Percentiles rank a stretch among this genome's conserved stretches.
Evolutionary conservation across 352 stramenopile species (phyloP).

Genomic region (Blastocystis sp.): DNA sequence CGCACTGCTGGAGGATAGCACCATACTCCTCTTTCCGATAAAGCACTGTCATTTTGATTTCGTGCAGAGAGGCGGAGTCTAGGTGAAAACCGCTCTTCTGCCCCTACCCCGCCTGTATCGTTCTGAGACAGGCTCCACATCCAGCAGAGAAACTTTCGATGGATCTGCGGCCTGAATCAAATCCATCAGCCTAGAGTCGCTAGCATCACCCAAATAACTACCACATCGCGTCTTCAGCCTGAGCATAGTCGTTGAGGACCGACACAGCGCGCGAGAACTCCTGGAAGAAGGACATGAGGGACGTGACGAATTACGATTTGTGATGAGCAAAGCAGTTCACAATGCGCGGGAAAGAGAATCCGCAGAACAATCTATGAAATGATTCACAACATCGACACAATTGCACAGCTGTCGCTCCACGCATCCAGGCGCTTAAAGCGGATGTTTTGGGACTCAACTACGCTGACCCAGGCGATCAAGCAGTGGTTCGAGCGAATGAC

Average conservation of each 20-base stretch:
- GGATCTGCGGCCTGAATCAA: neutral
- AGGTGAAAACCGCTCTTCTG: neutral
- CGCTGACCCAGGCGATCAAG: conserved; percentile 3
- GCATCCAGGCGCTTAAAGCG: neutral
- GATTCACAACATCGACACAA: conserved; percentile 26
- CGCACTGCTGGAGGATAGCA: neutral
- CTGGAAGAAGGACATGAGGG: conserved; percentile 21
- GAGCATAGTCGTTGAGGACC: neutral
- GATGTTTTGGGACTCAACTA: conserved; percentile 31
- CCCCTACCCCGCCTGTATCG: neutral
- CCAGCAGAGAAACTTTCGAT: neutral
- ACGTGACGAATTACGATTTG: neutral
- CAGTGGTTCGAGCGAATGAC: conserved; percentile 27
- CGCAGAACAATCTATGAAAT: neutral
- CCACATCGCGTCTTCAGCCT: conserved; percentile 3
- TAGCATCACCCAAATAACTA: neutral
- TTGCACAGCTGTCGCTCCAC: neutral
- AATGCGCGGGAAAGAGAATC: neutral
- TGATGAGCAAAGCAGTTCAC: neutral
- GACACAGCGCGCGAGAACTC: neutral
- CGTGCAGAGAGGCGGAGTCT: neutral
- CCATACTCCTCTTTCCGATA: neutral
- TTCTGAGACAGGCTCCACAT: neutral
- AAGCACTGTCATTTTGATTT: neutral
- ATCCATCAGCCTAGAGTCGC: neutral